These are phyloP conservation scores for Ottelia alismoides DNA, from an alignment of 106 monocot species.

Conservation along the genomic window DNA sequence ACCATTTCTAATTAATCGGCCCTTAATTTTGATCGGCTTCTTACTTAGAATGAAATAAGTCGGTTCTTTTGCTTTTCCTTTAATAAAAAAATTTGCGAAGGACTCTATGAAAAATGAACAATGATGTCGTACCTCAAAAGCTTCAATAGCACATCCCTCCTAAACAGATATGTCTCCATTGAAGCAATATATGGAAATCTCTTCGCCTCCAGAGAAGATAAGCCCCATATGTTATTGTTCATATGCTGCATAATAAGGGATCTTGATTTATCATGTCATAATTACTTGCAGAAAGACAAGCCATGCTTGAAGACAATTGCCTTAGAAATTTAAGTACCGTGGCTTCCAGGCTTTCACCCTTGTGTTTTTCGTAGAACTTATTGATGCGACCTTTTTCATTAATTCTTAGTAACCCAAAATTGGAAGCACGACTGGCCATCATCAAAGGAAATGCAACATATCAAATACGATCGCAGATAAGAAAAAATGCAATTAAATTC, in stretches of 20 bases:
- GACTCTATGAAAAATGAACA: too few species aligned
- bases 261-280: too few species aligned
- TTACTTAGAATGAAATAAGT: too few species aligned
- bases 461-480: too few species aligned
- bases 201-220: constrained; percentile 11
- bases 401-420: constrained; percentile 16
- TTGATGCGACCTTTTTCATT: constrained; percentile 7
- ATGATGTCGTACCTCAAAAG: constrained; percentile 24
- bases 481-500: background rate
- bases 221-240: constrained; percentile 5
- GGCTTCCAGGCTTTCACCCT: constrained; percentile 8
- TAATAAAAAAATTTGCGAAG: too few species aligned
- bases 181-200: constrained; percentile 14
- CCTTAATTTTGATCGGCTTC: too few species aligned
- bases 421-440: constrained; percentile 15
- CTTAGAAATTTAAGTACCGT: too few species aligned
- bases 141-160: constrained; percentile 14
- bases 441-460: background rate
- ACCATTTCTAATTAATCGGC: too few species aligned
- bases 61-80: too few species aligned
- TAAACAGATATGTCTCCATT: constrained; percentile 20
- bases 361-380: constrained; percentile 16
- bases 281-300: too few species aligned
- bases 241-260: constrained; percentile 1
- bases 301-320: too few species aligned